These are phyloP conservation scores for Brassica cretica DNA, from an alignment of 345 rosid species.

Conservation along the genomic window DNA sequence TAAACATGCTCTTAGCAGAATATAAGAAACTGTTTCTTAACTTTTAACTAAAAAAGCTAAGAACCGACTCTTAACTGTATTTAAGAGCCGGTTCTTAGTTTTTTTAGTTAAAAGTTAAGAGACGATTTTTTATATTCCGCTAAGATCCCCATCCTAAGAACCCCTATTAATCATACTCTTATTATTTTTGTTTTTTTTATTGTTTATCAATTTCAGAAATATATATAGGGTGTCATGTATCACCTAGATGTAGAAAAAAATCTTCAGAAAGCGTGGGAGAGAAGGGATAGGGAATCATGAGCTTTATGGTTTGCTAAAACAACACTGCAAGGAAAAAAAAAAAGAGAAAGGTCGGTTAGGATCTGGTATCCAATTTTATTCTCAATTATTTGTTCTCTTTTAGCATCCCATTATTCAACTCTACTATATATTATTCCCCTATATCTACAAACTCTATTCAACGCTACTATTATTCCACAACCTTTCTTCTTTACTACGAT, in stretches of 20 bases:
- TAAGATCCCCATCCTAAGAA: too few relatives aligned
- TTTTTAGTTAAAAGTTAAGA: too few relatives aligned
- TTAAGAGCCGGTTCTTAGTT: too few relatives aligned
- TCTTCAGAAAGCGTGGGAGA: constrained; percentile 27
- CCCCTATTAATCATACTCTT: too few relatives aligned
- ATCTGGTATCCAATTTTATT: constrained; percentile 11
- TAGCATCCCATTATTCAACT: constrained; percentile 18
- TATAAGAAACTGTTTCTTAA: too few relatives aligned
- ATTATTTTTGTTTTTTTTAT: too few relatives aligned
- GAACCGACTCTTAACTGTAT: too few relatives aligned
- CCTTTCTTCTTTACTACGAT: neutral
- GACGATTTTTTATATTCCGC: too few relatives aligned
- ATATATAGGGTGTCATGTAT: neutral
- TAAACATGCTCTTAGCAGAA: too few relatives aligned
- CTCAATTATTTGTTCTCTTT: constrained; percentile 33
- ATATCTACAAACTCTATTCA: neutral
- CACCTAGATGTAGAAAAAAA: neutral
- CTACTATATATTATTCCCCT: neutral
- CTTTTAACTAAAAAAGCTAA: too few relatives aligned
- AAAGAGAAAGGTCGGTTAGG: constrained; percentile 20
- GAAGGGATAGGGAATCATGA: constrained; percentile 32
- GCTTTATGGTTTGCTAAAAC: constrained; percentile 23
- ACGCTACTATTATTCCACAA: neutral
- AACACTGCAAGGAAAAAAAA: neutral
- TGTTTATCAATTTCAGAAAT: too few relatives aligned